phyloP scores from a whole-genome alignment of 768 basidiomycete genomes.

The Lactarius trivialis region DNA sequence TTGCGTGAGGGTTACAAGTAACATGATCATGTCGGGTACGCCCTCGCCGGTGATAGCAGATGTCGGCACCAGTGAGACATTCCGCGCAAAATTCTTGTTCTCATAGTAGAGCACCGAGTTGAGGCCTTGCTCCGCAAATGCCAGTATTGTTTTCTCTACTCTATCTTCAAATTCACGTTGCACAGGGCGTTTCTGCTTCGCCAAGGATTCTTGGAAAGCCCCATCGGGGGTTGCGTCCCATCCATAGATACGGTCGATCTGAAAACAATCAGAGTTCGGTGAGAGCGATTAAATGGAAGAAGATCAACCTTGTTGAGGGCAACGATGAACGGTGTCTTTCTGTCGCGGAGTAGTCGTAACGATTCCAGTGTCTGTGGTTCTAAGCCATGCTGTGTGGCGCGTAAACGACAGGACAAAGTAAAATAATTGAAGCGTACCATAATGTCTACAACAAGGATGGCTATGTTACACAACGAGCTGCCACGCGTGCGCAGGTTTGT shows the following conservation, averaged over 20 bases:
- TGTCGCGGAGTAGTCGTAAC: slow-evolving; percentile 80
- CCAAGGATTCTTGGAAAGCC: slow-evolving; percentile 86
- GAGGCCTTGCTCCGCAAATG: slow-evolving; percentile 96
- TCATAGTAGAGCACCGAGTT: slow-evolving; percentile 96
- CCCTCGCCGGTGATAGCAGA: slow-evolving; percentile 98
- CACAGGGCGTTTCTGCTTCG: slow-evolving; percentile 69
- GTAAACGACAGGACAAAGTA: background rate
- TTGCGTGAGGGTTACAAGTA: slow-evolving; percentile 94
- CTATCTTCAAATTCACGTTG: slow-evolving; percentile 92
- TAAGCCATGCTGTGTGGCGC: slow-evolving; percentile 68
- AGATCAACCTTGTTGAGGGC: slow-evolving; percentile 80
- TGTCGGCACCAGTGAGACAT: slow-evolving; percentile 95
- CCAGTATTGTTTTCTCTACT: slow-evolving; percentile 74
- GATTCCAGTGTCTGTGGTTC: slow-evolving; percentile 99
- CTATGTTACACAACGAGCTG: slow-evolving; percentile 96
- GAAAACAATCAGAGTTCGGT: slow-evolving; percentile 10
- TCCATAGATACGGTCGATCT: slow-evolving; percentile 97
- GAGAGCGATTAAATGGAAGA: background rate
- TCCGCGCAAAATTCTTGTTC: slow-evolving; percentile 90
- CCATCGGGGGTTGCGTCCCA: slow-evolving; percentile 91
- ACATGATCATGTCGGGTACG: slow-evolving; percentile 98
- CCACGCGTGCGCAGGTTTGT: slow-evolving; percentile 93
- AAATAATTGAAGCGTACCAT: slow-evolving; percentile 50
- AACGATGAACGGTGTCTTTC: slow-evolving; percentile 97
- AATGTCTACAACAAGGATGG: slow-evolving; percentile 97